Evolutionary conservation across 768 basidiomycete species (phyloP).

Genomic region (Hericium erinaceus): DNA sequence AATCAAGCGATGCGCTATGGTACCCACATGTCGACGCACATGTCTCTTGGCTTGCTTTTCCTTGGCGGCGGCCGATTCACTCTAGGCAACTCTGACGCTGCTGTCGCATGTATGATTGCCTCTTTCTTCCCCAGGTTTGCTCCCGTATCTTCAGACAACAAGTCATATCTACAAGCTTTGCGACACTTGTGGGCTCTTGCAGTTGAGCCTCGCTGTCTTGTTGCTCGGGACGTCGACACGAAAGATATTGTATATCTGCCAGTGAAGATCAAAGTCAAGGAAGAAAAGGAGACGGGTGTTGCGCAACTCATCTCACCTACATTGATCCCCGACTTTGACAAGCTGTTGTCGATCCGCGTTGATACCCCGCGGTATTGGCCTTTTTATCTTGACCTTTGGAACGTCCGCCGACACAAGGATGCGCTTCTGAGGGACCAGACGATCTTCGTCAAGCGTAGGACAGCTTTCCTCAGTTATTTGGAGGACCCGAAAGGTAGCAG

Average conservation of each 20-base stretch:
- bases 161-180: constrained; percentile 83
- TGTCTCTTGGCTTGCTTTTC: constrained; percentile 87
- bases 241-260: constrained; percentile 88
- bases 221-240: constrained; percentile 88
- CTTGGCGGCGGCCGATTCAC: constrained; percentile 90
- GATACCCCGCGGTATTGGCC: constrained; percentile 97
- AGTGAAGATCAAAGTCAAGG: constrained; percentile 74
- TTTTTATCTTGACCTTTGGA: constrained; percentile 71
- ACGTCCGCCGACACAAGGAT: constrained; percentile 57
- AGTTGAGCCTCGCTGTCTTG: constrained; percentile 86
- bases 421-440: constrained; percentile 70
- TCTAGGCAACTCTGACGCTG: constrained; percentile 83
- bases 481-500: constrained; percentile 92
- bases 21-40: constrained; percentile 81
- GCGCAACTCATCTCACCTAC: constrained; percentile 87
- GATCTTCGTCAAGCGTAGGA: constrained; percentile 84
- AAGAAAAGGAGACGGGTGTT: constrained; percentile 50
- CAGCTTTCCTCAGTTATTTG: constrained; percentile 87
- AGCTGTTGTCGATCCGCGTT: constrained; percentile 71
- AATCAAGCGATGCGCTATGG: constrained; percentile 71
- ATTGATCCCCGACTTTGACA: constrained; percentile 81
- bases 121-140: constrained; percentile 92
- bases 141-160: constrained; percentile 74
- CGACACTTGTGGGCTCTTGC: constrained; percentile 96
- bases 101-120: constrained; percentile 81